Evolutionary conservation across 2,329 filamentous ascomycete species (phyloP).

Genomic region (Aspergillus puulaauensis): DNA sequence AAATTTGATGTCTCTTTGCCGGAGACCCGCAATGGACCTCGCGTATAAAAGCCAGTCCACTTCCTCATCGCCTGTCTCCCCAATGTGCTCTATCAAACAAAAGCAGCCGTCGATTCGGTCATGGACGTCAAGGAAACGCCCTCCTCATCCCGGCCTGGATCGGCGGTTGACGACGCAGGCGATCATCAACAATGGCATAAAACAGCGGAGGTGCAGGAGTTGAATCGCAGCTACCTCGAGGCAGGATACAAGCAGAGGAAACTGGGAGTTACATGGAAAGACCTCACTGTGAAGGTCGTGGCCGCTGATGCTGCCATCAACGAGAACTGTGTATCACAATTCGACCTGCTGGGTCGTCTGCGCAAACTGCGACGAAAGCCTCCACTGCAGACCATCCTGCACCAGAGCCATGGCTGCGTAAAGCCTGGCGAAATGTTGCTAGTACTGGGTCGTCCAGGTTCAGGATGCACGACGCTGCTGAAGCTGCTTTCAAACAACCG

Average conservation of each 20-base stretch:
- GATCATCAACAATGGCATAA: too few relatives aligned
- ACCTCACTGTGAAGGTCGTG: background rate
- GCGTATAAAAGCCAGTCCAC: too few relatives aligned
- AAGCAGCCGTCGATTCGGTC: too few relatives aligned
- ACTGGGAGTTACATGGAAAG: constrained; percentile 27
- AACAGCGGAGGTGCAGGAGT: too few relatives aligned
- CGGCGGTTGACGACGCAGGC: too few relatives aligned
- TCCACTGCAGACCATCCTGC: background rate
- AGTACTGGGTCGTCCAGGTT: background rate
- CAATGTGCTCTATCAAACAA: too few relatives aligned
- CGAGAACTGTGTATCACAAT: background rate
- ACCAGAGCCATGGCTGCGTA: background rate
- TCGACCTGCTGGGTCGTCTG: background rate
- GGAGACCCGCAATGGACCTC: too few relatives aligned
- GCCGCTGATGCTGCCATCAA: background rate
- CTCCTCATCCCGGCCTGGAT: too few relatives aligned
- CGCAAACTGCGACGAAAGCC: background rate
- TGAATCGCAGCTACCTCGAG: too few relatives aligned
- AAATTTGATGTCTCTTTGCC: too few relatives aligned
- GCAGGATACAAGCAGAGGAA: constrained; percentile 31
- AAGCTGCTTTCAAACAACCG: constrained; percentile 67
- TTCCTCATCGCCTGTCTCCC: too few relatives aligned
- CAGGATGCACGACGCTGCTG: constrained; percentile 40
- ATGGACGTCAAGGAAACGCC: too few relatives aligned
- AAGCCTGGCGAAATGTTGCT: background rate